Evolutionary conservation across 345 rosid species (phyloP).

Genomic region (Hypericum perforatum): DNA sequence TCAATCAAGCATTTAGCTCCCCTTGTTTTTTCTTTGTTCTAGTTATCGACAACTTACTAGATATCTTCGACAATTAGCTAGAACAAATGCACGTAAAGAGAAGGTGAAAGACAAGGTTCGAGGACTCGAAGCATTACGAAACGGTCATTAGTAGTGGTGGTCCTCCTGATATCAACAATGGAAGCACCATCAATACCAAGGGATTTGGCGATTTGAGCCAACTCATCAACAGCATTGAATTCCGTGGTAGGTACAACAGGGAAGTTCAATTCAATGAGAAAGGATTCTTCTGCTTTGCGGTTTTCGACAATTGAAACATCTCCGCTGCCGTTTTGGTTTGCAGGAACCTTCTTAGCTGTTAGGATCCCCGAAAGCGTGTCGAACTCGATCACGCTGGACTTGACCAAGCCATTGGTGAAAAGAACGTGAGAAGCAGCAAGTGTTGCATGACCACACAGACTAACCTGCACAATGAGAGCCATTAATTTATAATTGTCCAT

Average conservation of each 20-base stretch:
- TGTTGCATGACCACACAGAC: conserved; percentile 83
- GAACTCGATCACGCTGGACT: conserved; percentile 49
- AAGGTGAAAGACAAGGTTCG: background rate
- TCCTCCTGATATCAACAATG: conserved; percentile 41
- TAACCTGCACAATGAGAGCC: conserved; percentile 24
- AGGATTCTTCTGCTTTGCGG: conserved; percentile 24
- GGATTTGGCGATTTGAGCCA: conserved; percentile 34
- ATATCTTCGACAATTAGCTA: background rate
- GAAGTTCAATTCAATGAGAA: conserved; percentile 46
- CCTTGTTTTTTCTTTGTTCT: too few species aligned
- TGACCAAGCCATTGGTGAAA: conserved; percentile 42
- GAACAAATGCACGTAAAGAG: too few species aligned
- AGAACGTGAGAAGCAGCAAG: conserved; percentile 67
- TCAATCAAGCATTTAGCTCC: too few species aligned
- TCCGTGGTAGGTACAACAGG: conserved; percentile 33
- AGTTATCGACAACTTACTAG: too few species aligned
- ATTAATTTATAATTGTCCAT: background rate
- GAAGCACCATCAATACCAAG: conserved; percentile 39
- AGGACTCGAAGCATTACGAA: conserved; percentile 32
- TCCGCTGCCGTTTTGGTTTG: conserved; percentile 17
- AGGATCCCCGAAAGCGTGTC: conserved; percentile 57
- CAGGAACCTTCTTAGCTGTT: conserved; percentile 45
- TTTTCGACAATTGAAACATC: too few species aligned
- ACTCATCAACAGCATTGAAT: conserved; percentile 18
- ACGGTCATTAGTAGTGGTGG: conserved; percentile 25